Percentiles rank a stretch among this genome's conserved stretches.
These are phyloP conservation scores for Phytophthora pinifolia DNA, from an alignment of 352 stramenopile species.

Conservation along the genomic window DNA sequence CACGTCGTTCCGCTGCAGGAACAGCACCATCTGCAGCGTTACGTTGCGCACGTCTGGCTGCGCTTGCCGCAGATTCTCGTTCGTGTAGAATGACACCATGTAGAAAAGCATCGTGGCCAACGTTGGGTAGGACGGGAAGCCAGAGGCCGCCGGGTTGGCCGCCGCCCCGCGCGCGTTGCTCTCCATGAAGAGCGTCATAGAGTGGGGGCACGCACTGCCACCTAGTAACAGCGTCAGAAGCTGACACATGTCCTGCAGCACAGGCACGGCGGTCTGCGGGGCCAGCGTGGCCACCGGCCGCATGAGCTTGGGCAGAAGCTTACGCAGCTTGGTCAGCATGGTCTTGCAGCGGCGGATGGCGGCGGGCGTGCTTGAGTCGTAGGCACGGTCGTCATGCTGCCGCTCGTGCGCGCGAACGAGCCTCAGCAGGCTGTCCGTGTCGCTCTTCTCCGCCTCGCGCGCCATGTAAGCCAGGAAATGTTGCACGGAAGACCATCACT, in stretches of 20 bases:
- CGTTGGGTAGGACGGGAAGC: constrained; percentile 44
- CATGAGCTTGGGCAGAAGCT: constrained; percentile 72
- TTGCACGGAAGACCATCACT: constrained; percentile 15
- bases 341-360: constrained; percentile 60
- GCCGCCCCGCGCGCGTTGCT: constrained; percentile 4
- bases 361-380: constrained; percentile 35
- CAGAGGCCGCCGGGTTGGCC: constrained; percentile 12
- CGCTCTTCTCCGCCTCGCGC: constrained; percentile 44
- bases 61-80: constrained; percentile 31
- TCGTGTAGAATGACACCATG: constrained; percentile 72
- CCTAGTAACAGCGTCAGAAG: constrained; percentile 50
- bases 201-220: constrained; percentile 55
- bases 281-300: constrained; percentile 42
- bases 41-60: constrained; percentile 51
- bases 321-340: constrained; percentile 68
- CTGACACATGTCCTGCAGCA: constrained; percentile 60
- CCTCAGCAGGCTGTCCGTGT: constrained; percentile 47
- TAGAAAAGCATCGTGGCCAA: constrained; percentile 73
- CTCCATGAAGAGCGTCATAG: constrained; percentile 60
- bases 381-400: constrained; percentile 44
- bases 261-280: constrained; percentile 28
- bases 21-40: constrained; percentile 52
- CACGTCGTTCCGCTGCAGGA: constrained; percentile 53
- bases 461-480: constrained; percentile 8
- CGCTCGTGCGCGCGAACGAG: constrained; percentile 48